Evolutionary conservation across 306 rosid genomes (phyloP).

Genomic region (Malus asiatica): DNA sequence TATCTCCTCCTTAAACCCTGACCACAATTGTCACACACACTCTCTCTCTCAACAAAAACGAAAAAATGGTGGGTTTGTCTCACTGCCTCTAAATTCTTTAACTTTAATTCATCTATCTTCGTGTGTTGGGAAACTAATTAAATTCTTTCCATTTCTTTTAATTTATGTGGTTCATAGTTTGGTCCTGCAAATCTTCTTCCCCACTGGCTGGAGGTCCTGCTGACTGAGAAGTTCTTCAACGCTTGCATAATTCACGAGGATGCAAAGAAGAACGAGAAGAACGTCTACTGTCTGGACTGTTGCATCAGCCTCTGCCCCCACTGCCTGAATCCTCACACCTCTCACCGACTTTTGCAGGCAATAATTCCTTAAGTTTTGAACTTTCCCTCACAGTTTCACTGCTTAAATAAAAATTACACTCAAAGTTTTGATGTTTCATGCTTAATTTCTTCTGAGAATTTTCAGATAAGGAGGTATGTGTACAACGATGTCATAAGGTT

Average conservation of each 20-base stretch:
- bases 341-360: constrained; percentile 86
- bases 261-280: constrained; percentile 82
- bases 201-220: constrained; percentile 67
- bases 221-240: constrained; percentile 79
- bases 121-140: background rate
- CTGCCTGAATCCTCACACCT: constrained; percentile 60
- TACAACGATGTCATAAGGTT: constrained; percentile 68
- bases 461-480: constrained; percentile 82
- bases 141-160: background rate
- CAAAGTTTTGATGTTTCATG: background rate
- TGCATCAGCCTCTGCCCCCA: constrained; percentile 88
- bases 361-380: background rate
- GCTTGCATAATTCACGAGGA: constrained; percentile 85
- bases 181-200: constrained; percentile 40
- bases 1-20: constrained; percentile 21
- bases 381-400: background rate
- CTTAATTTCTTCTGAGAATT: background rate
- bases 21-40: background rate
- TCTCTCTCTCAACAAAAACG: background rate
- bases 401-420: background rate
- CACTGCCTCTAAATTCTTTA: background rate
- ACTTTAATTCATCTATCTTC: background rate
- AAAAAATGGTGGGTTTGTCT: constrained; percentile 39
- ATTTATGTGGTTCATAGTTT: constrained; percentile 18
- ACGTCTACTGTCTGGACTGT: constrained; percentile 82